A percentile compares a stretch with the other conserved stretches of the same genome.
Evolutionary conservation across 1,284 basidiomycete species (phyloP).

Genomic region (Crocinoboletus sp.): DNA sequence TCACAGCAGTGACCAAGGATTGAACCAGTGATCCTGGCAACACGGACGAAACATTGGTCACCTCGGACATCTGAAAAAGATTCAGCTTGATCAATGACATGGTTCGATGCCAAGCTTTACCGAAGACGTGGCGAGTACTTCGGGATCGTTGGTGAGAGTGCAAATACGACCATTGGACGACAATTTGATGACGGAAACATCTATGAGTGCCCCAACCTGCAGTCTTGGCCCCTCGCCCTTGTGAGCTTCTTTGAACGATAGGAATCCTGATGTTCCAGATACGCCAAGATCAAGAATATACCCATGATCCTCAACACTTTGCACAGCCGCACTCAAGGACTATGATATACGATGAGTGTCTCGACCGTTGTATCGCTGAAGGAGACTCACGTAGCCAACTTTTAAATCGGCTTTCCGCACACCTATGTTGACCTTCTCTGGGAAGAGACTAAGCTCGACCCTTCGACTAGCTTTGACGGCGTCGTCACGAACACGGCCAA

Average conservation of each 20-base stretch:
- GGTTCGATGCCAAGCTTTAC: conserved; percentile 38
- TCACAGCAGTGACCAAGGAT: conserved; percentile 78
- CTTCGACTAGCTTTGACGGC: conserved; percentile 64
- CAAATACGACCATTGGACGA: conserved; percentile 71
- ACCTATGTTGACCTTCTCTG: conserved; percentile 82
- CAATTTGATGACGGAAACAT: conserved; percentile 58
- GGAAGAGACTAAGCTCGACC: conserved; percentile 87
- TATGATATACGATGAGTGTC: conserved; percentile 28
- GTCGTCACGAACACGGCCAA: conserved; percentile 62
- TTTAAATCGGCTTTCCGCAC: conserved; percentile 78
- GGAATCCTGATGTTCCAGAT: conserved; percentile 69
- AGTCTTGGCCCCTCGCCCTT: conserved; percentile 47
- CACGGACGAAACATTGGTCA: conserved; percentile 77
- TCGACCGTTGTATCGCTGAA: neutral
- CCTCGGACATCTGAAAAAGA: conserved; percentile 58
- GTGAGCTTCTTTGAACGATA: conserved; percentile 65
- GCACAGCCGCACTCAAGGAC: conserved; percentile 74
- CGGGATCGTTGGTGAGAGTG: conserved; percentile 51
- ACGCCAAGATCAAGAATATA: conserved; percentile 89
- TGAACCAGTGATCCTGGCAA: conserved; percentile 88
- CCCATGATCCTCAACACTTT: conserved; percentile 92
- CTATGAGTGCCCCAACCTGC: conserved; percentile 62
- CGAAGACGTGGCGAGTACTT: conserved; percentile 43
- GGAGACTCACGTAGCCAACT: conserved; percentile 60
- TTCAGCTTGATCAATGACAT: conserved; percentile 12